Evolutionary conservation across 2,329 filamentous ascomycete genomes (phyloP), one percentile per base, ranked within the genome.

Genomic region (Ophiosphaerella herpotricha): DNA sequence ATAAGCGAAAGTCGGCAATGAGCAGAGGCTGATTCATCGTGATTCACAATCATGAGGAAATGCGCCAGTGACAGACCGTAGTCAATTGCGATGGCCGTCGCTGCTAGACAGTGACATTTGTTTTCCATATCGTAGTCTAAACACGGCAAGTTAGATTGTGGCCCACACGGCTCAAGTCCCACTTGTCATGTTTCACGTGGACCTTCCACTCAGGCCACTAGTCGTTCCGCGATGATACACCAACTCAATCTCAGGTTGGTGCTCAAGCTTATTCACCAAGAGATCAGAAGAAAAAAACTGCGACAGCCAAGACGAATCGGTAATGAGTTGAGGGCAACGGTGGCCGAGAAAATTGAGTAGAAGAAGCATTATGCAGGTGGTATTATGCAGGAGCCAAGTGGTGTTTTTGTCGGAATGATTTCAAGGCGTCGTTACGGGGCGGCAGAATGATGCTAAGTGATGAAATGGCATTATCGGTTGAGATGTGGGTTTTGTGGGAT

Each of bases 401-500:
- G 31, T 12, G 31, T 21, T 31, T 21, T 39, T 41, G 21, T 50
- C 36, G 37, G 33, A 38, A 40, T n/a, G 13, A 14, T 26, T 18
- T 21, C 14, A 21, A 35, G 11, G 31, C 12, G 14, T 26, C 29
- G 29, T 24, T 5, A 23, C 23, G 45, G 46, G 13, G 38, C 33
- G 16, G 33, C 42, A 45, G 37, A 37, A 32, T 45, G 36, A 48
- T 35, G 56, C 46, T 46, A 56, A 54, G 52, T 46, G 42, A 46
- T 43, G 39, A 36, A 41, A 12, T 48, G 29, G 46, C 43, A 46
- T 54, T 44, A 50, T 43, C 44, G 46, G 43, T 38, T 43, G 46
- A 54, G 51, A 55, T 55, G 43, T 48, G 45, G 43, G 50, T 43
- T 54, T 51, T 58, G 59, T 57, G 54, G 54, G 58, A 64, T 63